Percentiles rank a stretch among this genome's conserved stretches.
phyloP scores from a whole-genome alignment of 139 green algal species.

The Tetradesmus obliquus region DNA sequence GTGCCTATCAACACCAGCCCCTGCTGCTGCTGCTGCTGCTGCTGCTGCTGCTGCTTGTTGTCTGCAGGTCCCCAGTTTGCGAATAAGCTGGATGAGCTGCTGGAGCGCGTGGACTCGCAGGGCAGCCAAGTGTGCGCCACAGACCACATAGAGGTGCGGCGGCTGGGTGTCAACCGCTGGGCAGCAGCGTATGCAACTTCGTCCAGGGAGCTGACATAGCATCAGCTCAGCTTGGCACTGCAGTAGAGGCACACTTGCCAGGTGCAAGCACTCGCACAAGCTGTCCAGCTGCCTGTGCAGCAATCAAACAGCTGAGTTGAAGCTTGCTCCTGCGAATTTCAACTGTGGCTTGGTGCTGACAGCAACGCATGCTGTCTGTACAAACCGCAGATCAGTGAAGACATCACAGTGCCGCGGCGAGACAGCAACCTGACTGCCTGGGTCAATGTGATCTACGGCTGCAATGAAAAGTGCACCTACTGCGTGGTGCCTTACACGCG shows the following conservation, averaged over 20 bases:
- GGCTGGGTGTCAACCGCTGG: not conserved
- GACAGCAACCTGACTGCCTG: conserved; percentile 92
- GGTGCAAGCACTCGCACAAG: no score
- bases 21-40: not conserved
- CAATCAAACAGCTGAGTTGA: no score
- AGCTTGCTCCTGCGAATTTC: no score
- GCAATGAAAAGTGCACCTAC: conserved; percentile 99
- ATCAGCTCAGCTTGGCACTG: not conserved
- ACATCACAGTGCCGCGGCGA: conserved; percentile 88
- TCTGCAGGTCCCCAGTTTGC: conserved; percentile 90
- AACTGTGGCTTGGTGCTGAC: not conserved
- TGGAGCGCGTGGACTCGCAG: conserved; percentile 80
- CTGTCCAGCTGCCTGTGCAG: no score
- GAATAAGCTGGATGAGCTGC: conserved; percentile 88
- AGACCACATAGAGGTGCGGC: conserved; percentile 72
- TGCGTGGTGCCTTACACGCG: conserved; percentile 97
- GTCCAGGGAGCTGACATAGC: not conserved
- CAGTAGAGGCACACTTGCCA: not conserved
- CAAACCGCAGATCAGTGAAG: conserved; percentile 79
- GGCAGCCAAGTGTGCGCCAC: conserved; percentile 66
- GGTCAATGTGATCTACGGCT: conserved; percentile 99
- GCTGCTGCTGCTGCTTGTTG: not conserved
- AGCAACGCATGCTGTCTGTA: not conserved
- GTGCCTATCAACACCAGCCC: not conserved
- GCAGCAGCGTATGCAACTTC: not conserved